Evolutionary conservation across 441 rosid species (phyloP).

Genomic region (Arabidopsis hybrid): DNA sequence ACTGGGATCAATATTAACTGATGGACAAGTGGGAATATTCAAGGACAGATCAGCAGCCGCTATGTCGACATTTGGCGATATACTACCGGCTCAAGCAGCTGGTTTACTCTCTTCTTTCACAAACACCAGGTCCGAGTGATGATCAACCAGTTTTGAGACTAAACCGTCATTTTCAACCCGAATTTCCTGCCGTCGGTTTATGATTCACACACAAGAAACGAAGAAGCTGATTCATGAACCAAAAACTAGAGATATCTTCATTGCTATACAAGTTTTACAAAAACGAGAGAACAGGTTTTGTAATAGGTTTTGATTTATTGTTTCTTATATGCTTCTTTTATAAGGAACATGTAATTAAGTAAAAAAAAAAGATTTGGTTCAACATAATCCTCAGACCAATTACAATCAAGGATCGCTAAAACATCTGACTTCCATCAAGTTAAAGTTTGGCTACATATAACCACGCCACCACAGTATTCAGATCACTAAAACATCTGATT

Average conservation of each 20-base stretch:
- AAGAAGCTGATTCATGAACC: slow-evolving; percentile 31
- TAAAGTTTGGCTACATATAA: background rate
- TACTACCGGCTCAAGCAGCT: slow-evolving; percentile 91
- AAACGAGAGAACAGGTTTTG: slow-evolving; percentile 40
- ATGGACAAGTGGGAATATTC: slow-evolving; percentile 97
- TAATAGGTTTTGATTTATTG: slow-evolving; percentile 41
- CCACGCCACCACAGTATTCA: background rate
- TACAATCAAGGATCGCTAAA: slow-evolving; percentile 16
- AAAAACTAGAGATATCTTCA: slow-evolving; percentile 20
- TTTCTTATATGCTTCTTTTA: slow-evolving; percentile 30
- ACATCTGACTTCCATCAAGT: background rate
- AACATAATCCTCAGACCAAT: slow-evolving; percentile 31
- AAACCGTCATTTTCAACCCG: background rate
- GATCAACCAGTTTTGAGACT: slow-evolving; percentile 31
- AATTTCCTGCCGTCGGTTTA: slow-evolving; percentile 4
- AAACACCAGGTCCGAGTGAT: slow-evolving; percentile 67
- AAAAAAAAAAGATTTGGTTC: slow-evolving; percentile 31
- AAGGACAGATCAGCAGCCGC: slow-evolving; percentile 97
- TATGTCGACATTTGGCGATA: slow-evolving; percentile 96
- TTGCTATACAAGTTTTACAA: slow-evolving; percentile 37
- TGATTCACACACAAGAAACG: slow-evolving; percentile 22
- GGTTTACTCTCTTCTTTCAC: slow-evolving; percentile 98
- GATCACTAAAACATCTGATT: slow-evolving; percentile 10
- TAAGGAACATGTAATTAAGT: slow-evolving; percentile 46
- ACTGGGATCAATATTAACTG: slow-evolving; percentile 89